Base-by-base conservation (phyloP, 352 stramenopile genomes). In the Albugo laibachii region DNA sequence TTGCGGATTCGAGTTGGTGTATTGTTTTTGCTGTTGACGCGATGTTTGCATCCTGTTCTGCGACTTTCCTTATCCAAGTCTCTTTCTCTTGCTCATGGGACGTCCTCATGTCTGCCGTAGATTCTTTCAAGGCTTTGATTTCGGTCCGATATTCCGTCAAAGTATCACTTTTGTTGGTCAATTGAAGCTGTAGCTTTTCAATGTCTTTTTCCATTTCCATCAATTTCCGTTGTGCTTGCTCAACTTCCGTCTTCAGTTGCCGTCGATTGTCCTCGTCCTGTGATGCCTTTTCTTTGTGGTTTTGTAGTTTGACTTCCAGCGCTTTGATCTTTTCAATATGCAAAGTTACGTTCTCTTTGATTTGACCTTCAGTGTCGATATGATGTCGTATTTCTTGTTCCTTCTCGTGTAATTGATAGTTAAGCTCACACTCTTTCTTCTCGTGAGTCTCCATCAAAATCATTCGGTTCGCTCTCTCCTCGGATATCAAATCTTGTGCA, bases 1-100 rank as follows among this genome's bases (percentile, higher is more conserved):
- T 31, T 31, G 24, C 8, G 24, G 24, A 3, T 31, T 31, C 3
- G 8, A 31, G 24, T 31, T 31, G 3, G 3, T 31, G 24, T 3
- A 31, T 31, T 31, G 24, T 31, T 10, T 31, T 31, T 3, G 24
- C 24, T 31, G 24, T 31, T 31, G 24, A 31, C 8, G 24, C 24
- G 8, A 31, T 31, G 8, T 31, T 31, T 31, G 8, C 24, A 31
- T 31, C 24, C 8, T 31, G 24, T 16, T 84, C 73, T 4, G 69
- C 71, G 19, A 76, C 49, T 13, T 66, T 66, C 35, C 69, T 58
- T 42, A 85, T 84, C 67, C 63, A 82, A 16, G 59, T 49, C 47
- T 83, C 76, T 27, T 63, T 68, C 18, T 85, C 63, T 10, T 47
- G 31, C 18, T 72, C 65, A 15, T 81, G 60, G 0, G 49, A 52